Percentiles rank a stretch among this genome's conserved stretches.
Evolutionary conservation across 177 flowering plant species (phyloP).

Genomic region (Vitis hybrid): DNA sequence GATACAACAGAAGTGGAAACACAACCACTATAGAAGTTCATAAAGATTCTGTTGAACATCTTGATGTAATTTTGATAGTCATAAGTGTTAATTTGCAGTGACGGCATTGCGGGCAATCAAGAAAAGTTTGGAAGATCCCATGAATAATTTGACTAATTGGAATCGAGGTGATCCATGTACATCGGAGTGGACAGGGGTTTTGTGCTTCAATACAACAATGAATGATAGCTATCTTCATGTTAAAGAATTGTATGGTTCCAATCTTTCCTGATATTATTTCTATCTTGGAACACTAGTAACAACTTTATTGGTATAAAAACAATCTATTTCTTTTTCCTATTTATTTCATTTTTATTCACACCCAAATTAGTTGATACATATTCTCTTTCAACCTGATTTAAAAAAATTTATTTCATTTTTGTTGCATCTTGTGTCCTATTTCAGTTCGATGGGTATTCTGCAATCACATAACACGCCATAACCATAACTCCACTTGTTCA

Average conservation of each 20-base stretch:
- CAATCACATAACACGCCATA: not conserved
- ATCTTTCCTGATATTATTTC: not conserved
- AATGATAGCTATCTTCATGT: constrained; percentile 63
- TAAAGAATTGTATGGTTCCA: constrained; percentile 44
- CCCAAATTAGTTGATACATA: too few species aligned
- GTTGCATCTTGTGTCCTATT: not conserved
- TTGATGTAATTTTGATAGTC: not conserved
- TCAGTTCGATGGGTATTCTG: not conserved
- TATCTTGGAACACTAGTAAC: not conserved
- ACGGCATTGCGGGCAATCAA: constrained; percentile 41
- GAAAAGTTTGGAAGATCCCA: constrained; percentile 42
- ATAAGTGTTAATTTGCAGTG: constrained; percentile 35
- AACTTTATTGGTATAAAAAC: too few species aligned
- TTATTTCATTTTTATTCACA: too few species aligned
- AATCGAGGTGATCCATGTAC: constrained; percentile 62
- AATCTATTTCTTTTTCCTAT: too few species aligned
- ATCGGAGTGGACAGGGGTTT: constrained; percentile 66
- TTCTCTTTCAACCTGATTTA: too few species aligned
- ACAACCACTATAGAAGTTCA: too few species aligned
- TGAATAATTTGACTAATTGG: constrained; percentile 47
- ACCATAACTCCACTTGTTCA: not conserved
- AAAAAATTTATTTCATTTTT: too few species aligned
- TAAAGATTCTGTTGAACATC: not conserved
- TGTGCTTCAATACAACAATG: constrained; percentile 44
- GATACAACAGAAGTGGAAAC: too few species aligned